phyloP scores from a whole-genome alignment of 2,329 filamentous ascomycete genomes.

The Exophiala bonariae region DNA sequence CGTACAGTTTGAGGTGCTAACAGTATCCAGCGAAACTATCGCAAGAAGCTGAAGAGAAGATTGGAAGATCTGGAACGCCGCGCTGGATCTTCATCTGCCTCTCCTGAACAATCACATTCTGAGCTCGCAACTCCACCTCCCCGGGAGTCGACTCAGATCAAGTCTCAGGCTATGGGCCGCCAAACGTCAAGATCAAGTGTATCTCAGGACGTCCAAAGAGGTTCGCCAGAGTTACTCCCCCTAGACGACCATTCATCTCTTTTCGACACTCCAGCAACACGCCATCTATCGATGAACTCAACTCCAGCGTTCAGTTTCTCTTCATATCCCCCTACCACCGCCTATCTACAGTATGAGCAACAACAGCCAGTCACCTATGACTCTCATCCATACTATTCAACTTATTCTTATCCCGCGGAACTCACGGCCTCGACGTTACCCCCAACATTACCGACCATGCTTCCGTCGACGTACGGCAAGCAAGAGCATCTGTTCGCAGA shows the following conservation, averaged over 20 bases:
- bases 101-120: constrained; percentile 59
- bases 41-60: constrained; percentile 68
- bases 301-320: constrained; percentile 23
- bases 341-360: constrained; percentile 26
- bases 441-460: constrained; percentile 47
- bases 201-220: constrained; percentile 20
- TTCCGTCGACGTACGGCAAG: constrained; percentile 46
- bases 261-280: constrained; percentile 21
- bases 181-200: constrained; percentile 21
- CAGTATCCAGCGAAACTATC: constrained; percentile 37
- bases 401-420: constrained; percentile 38
- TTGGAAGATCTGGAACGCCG: constrained; percentile 64
- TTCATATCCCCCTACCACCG: constrained; percentile 23
- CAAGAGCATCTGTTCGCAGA: constrained; percentile 53
- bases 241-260: constrained; percentile 25
- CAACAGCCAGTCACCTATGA: constrained; percentile 32
- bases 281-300: constrained; percentile 21
- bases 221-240: constrained; percentile 26
- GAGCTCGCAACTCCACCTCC: constrained; percentile 46
- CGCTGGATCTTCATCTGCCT: constrained; percentile 61
- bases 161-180: constrained; percentile 19
- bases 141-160: constrained; percentile 22
- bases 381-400: constrained; percentile 34
- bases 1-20: not conserved
- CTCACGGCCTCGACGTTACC: constrained; percentile 40